These are phyloP conservation scores for Carpinus viminea DNA, from an alignment of 306 rosid species.

Conservation along the genomic window DNA sequence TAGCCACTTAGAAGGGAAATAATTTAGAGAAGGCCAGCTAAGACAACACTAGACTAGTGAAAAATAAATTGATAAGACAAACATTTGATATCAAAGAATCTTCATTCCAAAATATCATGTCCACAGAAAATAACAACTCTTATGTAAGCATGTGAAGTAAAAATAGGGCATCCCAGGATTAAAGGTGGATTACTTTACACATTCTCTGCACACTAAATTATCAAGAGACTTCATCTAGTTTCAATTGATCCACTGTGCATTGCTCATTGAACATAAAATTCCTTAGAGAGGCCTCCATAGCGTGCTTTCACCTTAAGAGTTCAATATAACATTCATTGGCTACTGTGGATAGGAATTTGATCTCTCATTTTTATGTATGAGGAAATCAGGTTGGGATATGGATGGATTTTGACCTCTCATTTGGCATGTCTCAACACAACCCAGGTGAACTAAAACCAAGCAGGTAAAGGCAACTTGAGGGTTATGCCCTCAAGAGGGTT, in stretches of 20 bases:
- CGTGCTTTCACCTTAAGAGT: not conserved
- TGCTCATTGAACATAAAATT: not conserved
- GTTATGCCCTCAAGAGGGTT: too few relatives aligned
- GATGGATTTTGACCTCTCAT: not conserved
- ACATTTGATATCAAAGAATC: not conserved
- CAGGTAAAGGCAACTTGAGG: too few relatives aligned
- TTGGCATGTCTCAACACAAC: slow-evolving; percentile 1
- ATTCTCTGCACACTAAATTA: not conserved
- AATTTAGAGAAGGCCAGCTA: not conserved
- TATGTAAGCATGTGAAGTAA: not conserved
- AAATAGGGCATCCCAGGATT: not conserved
- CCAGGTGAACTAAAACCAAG: not conserved
- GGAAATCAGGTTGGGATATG: not conserved
- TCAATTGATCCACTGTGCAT: not conserved
- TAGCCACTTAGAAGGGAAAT: not conserved
- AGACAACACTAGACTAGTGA: not conserved
- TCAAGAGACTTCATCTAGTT: not conserved
- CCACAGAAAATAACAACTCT: not conserved
- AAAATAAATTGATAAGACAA: not conserved
- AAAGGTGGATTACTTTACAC: not conserved
- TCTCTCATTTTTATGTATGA: not conserved
- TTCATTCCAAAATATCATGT: not conserved
- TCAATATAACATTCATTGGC: not conserved
- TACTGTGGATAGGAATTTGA: not conserved
- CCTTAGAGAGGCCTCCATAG: not conserved